A percentile compares a stretch with the other conserved stretches of the same genome.
phyloP scores from a whole-genome alignment of 257 asterid genomes.

The Paraleonurus japonicus region DNA sequence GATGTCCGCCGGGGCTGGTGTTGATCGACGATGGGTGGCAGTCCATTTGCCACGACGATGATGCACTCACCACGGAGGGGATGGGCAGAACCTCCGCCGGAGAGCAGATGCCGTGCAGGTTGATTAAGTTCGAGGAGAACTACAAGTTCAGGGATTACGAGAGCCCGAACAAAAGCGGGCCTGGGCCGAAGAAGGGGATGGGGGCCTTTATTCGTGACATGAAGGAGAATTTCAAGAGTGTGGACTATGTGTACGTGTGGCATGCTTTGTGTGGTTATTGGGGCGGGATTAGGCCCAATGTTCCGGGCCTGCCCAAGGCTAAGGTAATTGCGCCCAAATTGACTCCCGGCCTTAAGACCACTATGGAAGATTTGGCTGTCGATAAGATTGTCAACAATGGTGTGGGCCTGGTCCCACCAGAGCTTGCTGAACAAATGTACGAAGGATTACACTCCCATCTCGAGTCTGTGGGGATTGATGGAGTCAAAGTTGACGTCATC shows the following conservation, averaged over 20 bases:
- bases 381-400: constrained; percentile 92
- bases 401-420: constrained; percentile 84
- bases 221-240: constrained; percentile 54
- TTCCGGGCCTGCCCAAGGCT: constrained; percentile 56
- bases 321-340: constrained; percentile 60
- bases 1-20: constrained; percentile 93
- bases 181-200: constrained; percentile 67
- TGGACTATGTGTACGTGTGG: constrained; percentile 89
- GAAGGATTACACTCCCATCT: constrained; percentile 90
- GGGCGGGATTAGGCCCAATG: constrained; percentile 85
- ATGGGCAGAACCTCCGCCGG: constrained; percentile 87
- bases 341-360: constrained; percentile 72
- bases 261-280: constrained; percentile 96
- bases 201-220: constrained; percentile 73
- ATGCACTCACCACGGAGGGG: constrained; percentile 71
- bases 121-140: constrained; percentile 70
- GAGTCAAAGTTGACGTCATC: constrained; percentile 93
- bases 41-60: constrained; percentile 90
- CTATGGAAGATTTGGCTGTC: constrained; percentile 96
- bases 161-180: constrained; percentile 43
- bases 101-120: constrained; percentile 94
- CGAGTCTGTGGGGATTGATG: constrained; percentile 83
- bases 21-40: constrained; percentile 95
- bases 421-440: constrained; percentile 52
- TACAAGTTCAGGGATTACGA: constrained; percentile 72